Base-by-base conservation (phyloP, 129 eudicot species). In the Pittosporum tobira region DNA sequence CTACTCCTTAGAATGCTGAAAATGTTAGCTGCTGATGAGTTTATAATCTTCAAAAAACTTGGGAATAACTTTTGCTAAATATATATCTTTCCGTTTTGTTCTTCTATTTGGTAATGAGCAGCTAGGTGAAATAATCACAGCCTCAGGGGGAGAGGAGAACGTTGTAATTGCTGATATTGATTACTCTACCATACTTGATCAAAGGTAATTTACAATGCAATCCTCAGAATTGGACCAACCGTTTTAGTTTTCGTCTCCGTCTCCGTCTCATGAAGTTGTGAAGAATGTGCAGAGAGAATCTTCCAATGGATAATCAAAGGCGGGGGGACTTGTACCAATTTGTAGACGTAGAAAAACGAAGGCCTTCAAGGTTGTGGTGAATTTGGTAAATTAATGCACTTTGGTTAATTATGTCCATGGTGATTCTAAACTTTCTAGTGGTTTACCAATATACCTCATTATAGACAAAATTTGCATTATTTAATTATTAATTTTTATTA, bases 61-160 rank as follows among this genome's bases (percentile, higher is more conserved):
- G n/a, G n/a, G n/a, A n/a, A n/a, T n/a, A n/a, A n/a, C n/a, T n/a
- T n/a, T n/a, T n/a, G n/a, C n/a, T n/a, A n/a, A n/a, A n/a, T n/a
- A n/a, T n/a, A 0, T 14, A 4, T 6, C 5, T 13, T 48, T 48
- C 6, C 36, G 16, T 43, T 16, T 49, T 48, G 6, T 19, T 14
- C 28, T n/a, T 36, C 26, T 40, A 8, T 48, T 13, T 37, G 25
- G 11, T 37, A 1, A 0, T 45, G 44, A 45, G 50, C 70, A 74
- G 74, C 48, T 23, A 13, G 74, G 79, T 3, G 57, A 67, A 55
- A 28, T 68, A 5, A 22, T 67, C 48, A 67, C 71, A 40, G 49
- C 75, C 37, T 37, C 67, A n/a, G 71, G 71, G 26, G 61, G 59
- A 5, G 68, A 64, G 46, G 72, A 58, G 48, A 45, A 71, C 3